Conservation (phyloP, 2,329 filamentous ascomycete genomes). For the Calonectria pseudoreteaudii region DNA sequence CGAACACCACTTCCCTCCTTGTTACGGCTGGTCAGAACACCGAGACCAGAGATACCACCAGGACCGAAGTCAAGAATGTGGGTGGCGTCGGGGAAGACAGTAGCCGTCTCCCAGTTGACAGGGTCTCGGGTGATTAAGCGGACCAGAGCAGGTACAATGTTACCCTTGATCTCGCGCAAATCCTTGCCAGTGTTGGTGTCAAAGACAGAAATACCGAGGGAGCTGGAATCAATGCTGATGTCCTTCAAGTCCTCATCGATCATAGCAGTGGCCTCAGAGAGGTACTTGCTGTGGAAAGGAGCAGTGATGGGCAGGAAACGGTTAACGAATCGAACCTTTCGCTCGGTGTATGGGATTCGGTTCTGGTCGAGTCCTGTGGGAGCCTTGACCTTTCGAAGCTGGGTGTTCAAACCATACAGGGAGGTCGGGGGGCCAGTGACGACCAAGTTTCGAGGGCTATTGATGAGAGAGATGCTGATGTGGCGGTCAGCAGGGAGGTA, state of each 20-base stretch:
- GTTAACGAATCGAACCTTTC: slow-evolving; percentile 96
- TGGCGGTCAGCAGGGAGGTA: slow-evolving; percentile 93
- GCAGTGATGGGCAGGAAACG: slow-evolving; percentile 97
- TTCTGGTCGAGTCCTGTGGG: slow-evolving; percentile 98
- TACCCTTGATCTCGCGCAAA: slow-evolving; percentile 76
- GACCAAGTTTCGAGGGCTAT: slow-evolving; percentile 96
- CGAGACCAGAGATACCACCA: slow-evolving; percentile 95
- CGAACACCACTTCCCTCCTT: slow-evolving; percentile 98
- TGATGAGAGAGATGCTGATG: slow-evolving; percentile 94
- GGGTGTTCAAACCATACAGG: slow-evolving; percentile 93
- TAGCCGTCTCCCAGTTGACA: slow-evolving; percentile 97
- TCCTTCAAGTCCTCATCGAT: slow-evolving; percentile 91
- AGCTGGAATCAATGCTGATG: slow-evolving; percentile 78
- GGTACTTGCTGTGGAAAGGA: slow-evolving; percentile 97
- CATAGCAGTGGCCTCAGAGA: slow-evolving; percentile 82
- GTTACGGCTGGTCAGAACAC: slow-evolving; percentile 96
- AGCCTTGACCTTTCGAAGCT: slow-evolving; percentile 96
- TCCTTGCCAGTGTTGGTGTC: slow-evolving; percentile 92
- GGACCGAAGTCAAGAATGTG: slow-evolving; percentile 98
- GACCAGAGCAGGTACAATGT: slow-evolving; percentile 87
- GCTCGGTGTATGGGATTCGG: slow-evolving; percentile 91
- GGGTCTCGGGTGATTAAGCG: slow-evolving; percentile 95
- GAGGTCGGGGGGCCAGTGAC: slow-evolving; percentile 97
- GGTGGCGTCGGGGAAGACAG: slow-evolving; percentile 88
- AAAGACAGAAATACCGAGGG: slow-evolving; percentile 86